Base-by-base conservation (phyloP, 345 rosid species). In the Lepidium sativum region DNA sequence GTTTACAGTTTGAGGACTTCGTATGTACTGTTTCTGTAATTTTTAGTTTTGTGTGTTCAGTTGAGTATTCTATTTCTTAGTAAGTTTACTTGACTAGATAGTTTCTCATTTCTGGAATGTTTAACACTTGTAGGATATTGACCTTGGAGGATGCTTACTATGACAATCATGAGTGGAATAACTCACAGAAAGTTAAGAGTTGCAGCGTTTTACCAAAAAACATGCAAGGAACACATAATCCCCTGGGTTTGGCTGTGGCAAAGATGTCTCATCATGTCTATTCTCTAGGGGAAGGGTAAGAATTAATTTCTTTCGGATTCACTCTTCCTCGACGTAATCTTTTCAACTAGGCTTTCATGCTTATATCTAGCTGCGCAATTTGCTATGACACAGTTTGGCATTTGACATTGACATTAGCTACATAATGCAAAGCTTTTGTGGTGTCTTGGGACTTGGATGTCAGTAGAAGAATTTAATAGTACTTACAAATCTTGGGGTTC, bases 211-310 rank as follows among this genome's bases (percentile, higher is more conserved):
- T 74, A 31, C 50, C 63, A 39, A 83, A 80, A 58, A 78, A 45
- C 65, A 62, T 75, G 73, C 74, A 69, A 34, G 70, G 65, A 63
- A 78, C 80, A 23, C 56, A 51, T 43, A 90, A 92, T 44, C 82
- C 76, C 29, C 82, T 92, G 51, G 84, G 90, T 21, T 80, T 89
- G 57, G 92, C 95, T 43, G 74, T 92, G 78, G 91, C 95, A 39
- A 86, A 86, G 83, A 86, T 92, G 98, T 84, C 92, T 39, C 87
- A 81, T 77, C 88, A 84, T 47, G 92, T 77, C 15, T 89, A 85
- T 81, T 81, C 95, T 65, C 80, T 89, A 10, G 98, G 98, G 67
- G 91, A 92, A 78, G 95, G 98, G 98, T 92, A 85, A 58, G 81
- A 1, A 63, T 58, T 51, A 43, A 48, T 73, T 44, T 6, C 54